Conservation (phyloP, 106 monocot species). For the Xerophyta viscosa region DNA sequence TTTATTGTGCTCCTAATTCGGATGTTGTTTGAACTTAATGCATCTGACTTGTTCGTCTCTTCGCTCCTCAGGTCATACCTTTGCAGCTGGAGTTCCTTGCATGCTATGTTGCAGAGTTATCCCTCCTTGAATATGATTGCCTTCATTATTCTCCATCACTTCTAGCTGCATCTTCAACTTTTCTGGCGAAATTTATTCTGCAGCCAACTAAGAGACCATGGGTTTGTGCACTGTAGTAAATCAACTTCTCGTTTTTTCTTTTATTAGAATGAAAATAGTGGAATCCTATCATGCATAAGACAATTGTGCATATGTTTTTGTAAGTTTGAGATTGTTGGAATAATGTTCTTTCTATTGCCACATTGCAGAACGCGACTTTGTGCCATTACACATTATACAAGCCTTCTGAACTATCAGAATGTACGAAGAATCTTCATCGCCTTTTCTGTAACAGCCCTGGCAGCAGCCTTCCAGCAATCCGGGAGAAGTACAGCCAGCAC, state of each 20-base stretch:
- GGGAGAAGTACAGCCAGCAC: slow-evolving; percentile 95
- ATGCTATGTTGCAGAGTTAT: slow-evolving; percentile 71
- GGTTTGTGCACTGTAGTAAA: slow-evolving; percentile 25
- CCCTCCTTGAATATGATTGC: slow-evolving; percentile 65
- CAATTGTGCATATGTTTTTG: too few species aligned
- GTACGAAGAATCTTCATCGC: slow-evolving; percentile 66
- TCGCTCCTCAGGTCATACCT: slow-evolving; percentile 23
- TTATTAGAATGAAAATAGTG: too few species aligned
- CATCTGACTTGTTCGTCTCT: too few species aligned
- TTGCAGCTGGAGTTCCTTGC: slow-evolving; percentile 74
- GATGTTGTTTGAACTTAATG: too few species aligned
- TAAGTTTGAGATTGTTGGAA: too few species aligned
- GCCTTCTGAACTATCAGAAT: slow-evolving; percentile 60
- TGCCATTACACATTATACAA: slow-evolving; percentile 62
- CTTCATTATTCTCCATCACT: slow-evolving; percentile 58
- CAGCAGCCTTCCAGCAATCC: slow-evolving; percentile 67
- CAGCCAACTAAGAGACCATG: slow-evolving; percentile 66
- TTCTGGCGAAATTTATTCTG: slow-evolving; percentile 63
- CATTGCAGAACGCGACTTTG: slow-evolving; percentile 74
- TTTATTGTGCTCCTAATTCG: not conserved
- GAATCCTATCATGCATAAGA: too few species aligned
- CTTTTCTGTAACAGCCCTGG: slow-evolving; percentile 44
- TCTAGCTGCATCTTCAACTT: slow-evolving; percentile 69
- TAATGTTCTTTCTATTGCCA: too few species aligned
- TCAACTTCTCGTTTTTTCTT: too few species aligned